Base-by-base conservation (phyloP, 202 grass and related monocot genomes). In the Setaria viridis region DNA sequence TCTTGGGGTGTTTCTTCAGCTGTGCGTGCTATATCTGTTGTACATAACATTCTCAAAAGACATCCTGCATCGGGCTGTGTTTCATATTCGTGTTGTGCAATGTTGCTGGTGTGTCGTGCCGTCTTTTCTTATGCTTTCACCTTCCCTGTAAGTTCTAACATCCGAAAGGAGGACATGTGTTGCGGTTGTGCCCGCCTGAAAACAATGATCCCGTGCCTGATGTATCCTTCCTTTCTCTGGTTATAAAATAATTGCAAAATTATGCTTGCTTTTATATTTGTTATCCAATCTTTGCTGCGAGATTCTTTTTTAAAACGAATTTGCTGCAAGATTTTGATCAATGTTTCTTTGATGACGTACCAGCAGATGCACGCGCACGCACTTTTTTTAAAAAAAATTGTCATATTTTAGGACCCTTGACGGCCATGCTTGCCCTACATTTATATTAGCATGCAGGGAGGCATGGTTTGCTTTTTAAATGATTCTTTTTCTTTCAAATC, bases 31-130 rank as follows among this genome's bases (percentile, higher is more conserved):
- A 50, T 48, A 59, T 72, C 49, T 85, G 14, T 70, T 87, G 65
- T 88, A 60, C 19, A 88, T 91, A 84, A 16, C 58, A 71, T 74
- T 81, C 76, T 29, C 70, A 8, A 72, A 25, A 34, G 56, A 39
- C 10, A 50, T 85, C 41, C 7, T 50, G 41, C 58, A 73, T 86
- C 15, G 59, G 34, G 84, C 45, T 63, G 11, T 66, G 70, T 77
- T 71, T 59, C 16, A 35, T 48, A 66, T 77, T 77, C 14, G n/a
- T 76, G 17, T 81, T 76, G 77, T 81, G 48, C 47, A 62, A 70
- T 34, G 39, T 67, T 72, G 19, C 11, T 25, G 68, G 35, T 91
- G 63, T 46, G 32, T 42, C 15, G 84, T 81, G 71, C 46, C 45
- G 34, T 78, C 15, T 20, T 82, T 72, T 62, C n/a, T 45, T 62